Conservation (phyloP, 257 asterid species). For the Solanum microdontum region DNA sequence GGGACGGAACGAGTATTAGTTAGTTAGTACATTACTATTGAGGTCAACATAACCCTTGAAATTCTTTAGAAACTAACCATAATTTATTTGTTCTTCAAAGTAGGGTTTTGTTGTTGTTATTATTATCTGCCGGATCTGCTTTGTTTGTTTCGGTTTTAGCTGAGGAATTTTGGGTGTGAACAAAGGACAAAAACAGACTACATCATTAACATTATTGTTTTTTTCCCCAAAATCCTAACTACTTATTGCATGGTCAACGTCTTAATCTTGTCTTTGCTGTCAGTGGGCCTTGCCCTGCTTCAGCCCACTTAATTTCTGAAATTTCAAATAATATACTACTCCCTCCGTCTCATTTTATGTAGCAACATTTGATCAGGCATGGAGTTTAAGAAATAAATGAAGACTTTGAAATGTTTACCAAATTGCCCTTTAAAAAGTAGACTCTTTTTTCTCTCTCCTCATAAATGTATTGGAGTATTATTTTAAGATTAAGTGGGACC, state of each 20-base stretch:
- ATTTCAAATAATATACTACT: not conserved
- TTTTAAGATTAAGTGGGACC: no score
- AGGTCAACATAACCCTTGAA: not conserved
- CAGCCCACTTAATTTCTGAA: not conserved
- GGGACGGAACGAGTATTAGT: not conserved
- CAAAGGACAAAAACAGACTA: not conserved
- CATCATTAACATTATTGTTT: not conserved
- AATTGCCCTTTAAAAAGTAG: no score
- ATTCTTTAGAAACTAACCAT: not conserved
- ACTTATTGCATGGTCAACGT: not conserved
- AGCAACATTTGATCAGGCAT: no score
- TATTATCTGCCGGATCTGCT: not conserved
- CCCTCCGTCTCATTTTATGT: no score
- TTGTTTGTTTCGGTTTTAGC: not conserved
- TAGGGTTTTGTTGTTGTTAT: not conserved
- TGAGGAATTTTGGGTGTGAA: not conserved
- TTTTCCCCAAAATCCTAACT: not conserved
- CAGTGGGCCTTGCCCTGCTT: not conserved
- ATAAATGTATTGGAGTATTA: no score
- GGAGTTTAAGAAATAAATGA: no score
- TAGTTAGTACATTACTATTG: not conserved
- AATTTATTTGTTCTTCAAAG: not conserved
- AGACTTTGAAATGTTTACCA: no score
- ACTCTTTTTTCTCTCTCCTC: no score
- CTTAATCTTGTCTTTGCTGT: not conserved